These are phyloP conservation scores for Neocatenulostroma microsporum DNA, from an alignment of 2,329 filamentous ascomycete genomes.

Conservation along the genomic window DNA sequence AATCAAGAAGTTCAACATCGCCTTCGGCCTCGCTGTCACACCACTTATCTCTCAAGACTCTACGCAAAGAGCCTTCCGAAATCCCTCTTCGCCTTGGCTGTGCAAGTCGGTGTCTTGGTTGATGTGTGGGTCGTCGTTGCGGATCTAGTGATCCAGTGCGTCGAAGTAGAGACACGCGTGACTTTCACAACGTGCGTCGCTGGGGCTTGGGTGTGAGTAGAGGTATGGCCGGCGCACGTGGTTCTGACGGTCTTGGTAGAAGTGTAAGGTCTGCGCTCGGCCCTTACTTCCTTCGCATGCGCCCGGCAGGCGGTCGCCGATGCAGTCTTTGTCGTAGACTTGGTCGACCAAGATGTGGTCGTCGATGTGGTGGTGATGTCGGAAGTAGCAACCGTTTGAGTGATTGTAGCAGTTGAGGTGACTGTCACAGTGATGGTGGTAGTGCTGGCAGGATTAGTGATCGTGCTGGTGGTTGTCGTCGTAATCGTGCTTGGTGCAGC, in stretches of 20 bases:
- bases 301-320: not conserved
- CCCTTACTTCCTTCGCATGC: not conserved
- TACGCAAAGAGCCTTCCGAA: not conserved
- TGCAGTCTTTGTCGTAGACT: not conserved
- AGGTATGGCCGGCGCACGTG: not conserved
- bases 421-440: slow-evolving; percentile 2
- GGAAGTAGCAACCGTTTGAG: not conserved
- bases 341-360: not conserved
- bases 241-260: not conserved
- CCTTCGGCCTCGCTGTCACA: too few relatives aligned
- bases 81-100: slow-evolving; percentile 1
- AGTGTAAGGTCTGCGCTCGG: too few relatives aligned
- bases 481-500: slow-evolving; percentile 1
- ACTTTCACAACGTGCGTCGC: not conserved
- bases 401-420: not conserved
- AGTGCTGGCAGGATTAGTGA: slow-evolving; percentile 1
- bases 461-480: not conserved
- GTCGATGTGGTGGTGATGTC: not conserved
- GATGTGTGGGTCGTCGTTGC: not conserved
- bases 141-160: not conserved
- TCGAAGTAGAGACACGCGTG: not conserved
- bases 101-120: not conserved
- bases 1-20: too few relatives aligned
- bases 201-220: not conserved
- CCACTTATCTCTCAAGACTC: too few relatives aligned